Evolutionary conservation across 129 eudicot species (phyloP).

Genomic region (Smallanthus sonchifolius): DNA sequence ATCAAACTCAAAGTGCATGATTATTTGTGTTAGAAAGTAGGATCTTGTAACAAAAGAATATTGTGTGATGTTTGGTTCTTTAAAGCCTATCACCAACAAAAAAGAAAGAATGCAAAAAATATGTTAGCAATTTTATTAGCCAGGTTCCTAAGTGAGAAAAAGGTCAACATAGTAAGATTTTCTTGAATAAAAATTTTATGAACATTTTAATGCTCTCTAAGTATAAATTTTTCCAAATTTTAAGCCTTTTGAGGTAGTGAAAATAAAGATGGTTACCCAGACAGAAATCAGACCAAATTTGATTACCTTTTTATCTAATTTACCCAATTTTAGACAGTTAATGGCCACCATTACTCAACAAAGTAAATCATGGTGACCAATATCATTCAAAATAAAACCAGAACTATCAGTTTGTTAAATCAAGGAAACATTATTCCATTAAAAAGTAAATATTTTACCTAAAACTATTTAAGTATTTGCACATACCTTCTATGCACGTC

Average conservation of each 20-base stretch:
- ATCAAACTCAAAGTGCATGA: slow-evolving; percentile 1
- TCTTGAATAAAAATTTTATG: background rate
- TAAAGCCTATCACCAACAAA: no score
- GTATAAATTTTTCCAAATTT: background rate
- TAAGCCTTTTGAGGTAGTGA: background rate
- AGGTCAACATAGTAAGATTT: background rate
- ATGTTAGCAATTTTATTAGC: background rate
- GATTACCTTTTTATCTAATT: background rate
- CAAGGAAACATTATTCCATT: background rate
- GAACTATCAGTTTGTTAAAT: background rate
- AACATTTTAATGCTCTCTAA: background rate
- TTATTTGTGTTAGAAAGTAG: background rate
- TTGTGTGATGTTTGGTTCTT: background rate
- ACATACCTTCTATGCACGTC: slow-evolving; percentile 99
- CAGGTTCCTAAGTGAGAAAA: background rate
- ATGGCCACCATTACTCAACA: no score
- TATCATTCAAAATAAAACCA: background rate
- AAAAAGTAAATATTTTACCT: background rate
- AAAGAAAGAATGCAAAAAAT: background rate
- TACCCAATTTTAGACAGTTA: no score
- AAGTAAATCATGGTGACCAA: no score
- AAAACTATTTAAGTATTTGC: background rate
- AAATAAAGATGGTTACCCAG: slow-evolving; percentile 4
- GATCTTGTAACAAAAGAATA: background rate
- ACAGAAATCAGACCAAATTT: background rate